These are phyloP conservation scores for Suhomyces vadensis DNA, from an alignment of 805 yeast species.

Conservation along the genomic window DNA sequence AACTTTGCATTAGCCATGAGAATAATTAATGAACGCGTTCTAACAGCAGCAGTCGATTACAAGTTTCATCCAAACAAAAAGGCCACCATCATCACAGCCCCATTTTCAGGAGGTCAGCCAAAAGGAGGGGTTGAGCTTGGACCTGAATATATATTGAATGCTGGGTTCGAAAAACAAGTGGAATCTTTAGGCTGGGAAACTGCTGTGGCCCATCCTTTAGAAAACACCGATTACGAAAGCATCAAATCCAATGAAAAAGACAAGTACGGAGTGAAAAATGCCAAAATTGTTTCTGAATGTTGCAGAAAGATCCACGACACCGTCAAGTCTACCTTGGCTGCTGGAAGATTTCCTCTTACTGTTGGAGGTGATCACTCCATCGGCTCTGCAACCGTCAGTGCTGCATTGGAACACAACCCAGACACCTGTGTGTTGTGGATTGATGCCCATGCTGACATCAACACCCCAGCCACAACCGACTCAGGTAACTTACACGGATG, in stretches of 20 bases:
- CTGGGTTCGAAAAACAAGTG: conserved; percentile 67
- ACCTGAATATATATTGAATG: conserved; percentile 74
- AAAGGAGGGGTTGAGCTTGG: conserved; percentile 93
- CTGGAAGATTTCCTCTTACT: conserved; percentile 67
- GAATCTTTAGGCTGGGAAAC: conserved; percentile 73
- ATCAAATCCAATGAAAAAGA: conserved; percentile 47
- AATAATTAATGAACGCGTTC: too few species aligned
- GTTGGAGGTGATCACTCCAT: conserved; percentile 97
- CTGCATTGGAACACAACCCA: conserved; percentile 74
- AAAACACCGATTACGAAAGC: conserved; percentile 45
- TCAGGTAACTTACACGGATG: conserved; percentile 96
- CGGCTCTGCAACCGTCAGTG: conserved; percentile 90
- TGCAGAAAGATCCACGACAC: conserved; percentile 62
- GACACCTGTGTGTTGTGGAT: conserved; percentile 93
- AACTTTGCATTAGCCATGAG: too few species aligned
- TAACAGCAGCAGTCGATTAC: conserved; percentile 38
- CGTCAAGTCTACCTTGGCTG: conserved; percentile 51
- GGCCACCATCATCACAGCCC: conserved; percentile 79
- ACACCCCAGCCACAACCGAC: conserved; percentile 78
- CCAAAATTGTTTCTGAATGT: conserved; percentile 75
- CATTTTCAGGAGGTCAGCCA: conserved; percentile 95
- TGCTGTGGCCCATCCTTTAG: conserved; percentile 53
- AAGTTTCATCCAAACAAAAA: conserved; percentile 55
- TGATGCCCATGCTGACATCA: conserved; percentile 97
- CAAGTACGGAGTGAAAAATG: conserved; percentile 63